A percentile compares a stretch with the other conserved stretches of the same genome.
phyloP scores from a whole-genome alignment of 495 filamentous ascomycete species.

The Viridothelium virens region DNA sequence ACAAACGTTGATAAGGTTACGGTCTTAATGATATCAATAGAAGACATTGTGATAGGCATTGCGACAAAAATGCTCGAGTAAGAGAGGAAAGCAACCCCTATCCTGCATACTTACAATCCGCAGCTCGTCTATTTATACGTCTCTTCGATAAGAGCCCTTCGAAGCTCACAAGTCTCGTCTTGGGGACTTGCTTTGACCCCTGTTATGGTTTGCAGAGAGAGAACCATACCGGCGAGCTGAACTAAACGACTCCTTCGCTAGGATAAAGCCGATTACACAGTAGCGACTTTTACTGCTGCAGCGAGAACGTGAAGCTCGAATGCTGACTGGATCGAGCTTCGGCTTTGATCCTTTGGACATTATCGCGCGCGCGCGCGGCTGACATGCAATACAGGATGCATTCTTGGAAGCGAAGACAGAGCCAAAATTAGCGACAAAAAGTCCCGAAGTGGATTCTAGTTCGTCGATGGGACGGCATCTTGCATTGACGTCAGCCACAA shows the following conservation, averaged over 20 bases:
- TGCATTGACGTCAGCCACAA: neutral
- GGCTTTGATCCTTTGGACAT: neutral
- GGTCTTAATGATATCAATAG: neutral
- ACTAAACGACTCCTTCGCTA: neutral
- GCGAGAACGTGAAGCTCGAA: neutral
- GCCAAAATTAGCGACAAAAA: slow-evolving; percentile 8
- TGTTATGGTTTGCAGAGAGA: neutral
- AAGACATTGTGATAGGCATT: neutral
- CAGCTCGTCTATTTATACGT: neutral
- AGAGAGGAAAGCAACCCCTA: neutral
- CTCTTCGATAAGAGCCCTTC: neutral
- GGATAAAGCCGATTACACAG: neutral
- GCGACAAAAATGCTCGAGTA: neutral
- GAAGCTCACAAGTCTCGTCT: slow-evolving; percentile 1
- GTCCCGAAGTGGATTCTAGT: neutral
- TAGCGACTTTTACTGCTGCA: neutral
- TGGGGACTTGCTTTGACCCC: neutral
- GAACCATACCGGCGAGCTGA: neutral
- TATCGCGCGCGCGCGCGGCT: neutral
- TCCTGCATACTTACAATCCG: neutral
- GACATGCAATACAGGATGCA: slow-evolving; percentile 7
- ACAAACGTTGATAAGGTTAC: neutral
- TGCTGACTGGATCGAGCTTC: neutral
- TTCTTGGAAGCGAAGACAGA: neutral
- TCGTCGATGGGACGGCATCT: neutral